Conservation (phyloP, 768 basidiomycete species). For the Lyophyllum semitale region DNA sequence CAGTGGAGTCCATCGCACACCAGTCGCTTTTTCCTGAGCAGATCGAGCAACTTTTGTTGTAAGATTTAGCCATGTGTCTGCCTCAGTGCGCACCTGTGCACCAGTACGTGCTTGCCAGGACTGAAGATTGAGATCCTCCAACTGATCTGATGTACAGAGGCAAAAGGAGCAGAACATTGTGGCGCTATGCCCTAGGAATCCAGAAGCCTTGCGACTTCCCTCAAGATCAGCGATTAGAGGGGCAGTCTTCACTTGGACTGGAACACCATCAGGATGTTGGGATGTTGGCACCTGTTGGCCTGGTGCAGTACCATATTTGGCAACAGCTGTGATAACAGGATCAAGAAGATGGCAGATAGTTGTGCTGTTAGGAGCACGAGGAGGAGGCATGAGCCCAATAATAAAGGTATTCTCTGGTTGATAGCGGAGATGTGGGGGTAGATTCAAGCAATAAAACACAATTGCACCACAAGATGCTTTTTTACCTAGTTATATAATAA, state of each 20-base stretch:
- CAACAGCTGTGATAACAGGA: slow-evolving; percentile 13
- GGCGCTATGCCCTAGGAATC: too few species aligned
- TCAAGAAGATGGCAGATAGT: slow-evolving; percentile 29
- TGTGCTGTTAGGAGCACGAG: slow-evolving; percentile 23
- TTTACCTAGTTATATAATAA: slow-evolving; percentile 1
- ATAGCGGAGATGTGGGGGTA: slow-evolving; percentile 28
- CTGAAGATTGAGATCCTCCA: slow-evolving; percentile 17
- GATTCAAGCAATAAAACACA: slow-evolving; percentile 33
- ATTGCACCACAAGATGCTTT: slow-evolving; percentile 27
- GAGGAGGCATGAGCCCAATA: slow-evolving; percentile 34
- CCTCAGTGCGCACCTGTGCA: slow-evolving; percentile 6
- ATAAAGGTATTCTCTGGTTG: slow-evolving; percentile 32
- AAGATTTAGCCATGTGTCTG: slow-evolving; percentile 6
- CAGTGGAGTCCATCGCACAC: slow-evolving; percentile 29
- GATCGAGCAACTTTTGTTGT: slow-evolving; percentile 13
- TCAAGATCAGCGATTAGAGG: too few species aligned
- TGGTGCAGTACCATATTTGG: slow-evolving; percentile 11
- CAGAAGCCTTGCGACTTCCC: too few species aligned
- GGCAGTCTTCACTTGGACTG: slow-evolving; percentile 17
- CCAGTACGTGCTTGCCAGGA: not conserved
- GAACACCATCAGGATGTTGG: slow-evolving; percentile 15
- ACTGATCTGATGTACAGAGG: slow-evolving; percentile 3
- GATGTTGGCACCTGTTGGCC: slow-evolving; percentile 13
- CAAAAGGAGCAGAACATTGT: too few species aligned
- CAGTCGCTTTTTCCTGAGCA: slow-evolving; percentile 11